Evolutionary conservation across 129 eudicot genomes (phyloP), one percentile per base, ranked within the genome.

Genomic region (Pulicaria dysenterica): DNA sequence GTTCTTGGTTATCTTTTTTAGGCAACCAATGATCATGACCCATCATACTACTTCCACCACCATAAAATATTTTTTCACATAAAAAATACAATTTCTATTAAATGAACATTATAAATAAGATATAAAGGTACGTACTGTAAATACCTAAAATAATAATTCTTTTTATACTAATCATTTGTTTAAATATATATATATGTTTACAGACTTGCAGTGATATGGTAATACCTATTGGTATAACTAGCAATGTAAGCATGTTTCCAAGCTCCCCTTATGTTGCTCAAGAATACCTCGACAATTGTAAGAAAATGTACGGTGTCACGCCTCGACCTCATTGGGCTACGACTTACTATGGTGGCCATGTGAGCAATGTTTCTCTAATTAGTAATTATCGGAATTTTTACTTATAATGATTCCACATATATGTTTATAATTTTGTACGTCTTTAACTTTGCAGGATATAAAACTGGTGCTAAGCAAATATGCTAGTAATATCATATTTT

Each of bases 291-390:
- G 5, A 78, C 40, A 6, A 67, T 1, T 91, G 97, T 72, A 58
- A 36, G 17, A 14, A 6, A 15, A 7, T 2, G 13, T 91, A 61
- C 43, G 88, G 89, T 1, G 95, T 91, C 31, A 36, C 50, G 13
- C 97, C 97, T 42, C 85, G 92, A 10, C 84, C 92, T n/a, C 88
- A 86, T 64, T 88, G 97, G 97, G 65, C 86, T 64, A 88, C 97
- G 53, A 84, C 95, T 11, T 88, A 88, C 57, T 91, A 88, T 64
- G 97, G 95, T 15, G 97, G 95, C 42, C 80, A 88, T 67, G 97
- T 88, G 82, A 17, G 83, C 36, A 59, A 4, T 49, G 36, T 7
- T 49, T 34, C 8, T 39, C 14, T 57, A 50, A 6, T 66, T 40
- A 16, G 2, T 8, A 14, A 17, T 58, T 31, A 12, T 44, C 8